Base-by-base conservation (phyloP, 202 grass and related monocot species). In the Dendrocalamus latiflorus region DNA sequence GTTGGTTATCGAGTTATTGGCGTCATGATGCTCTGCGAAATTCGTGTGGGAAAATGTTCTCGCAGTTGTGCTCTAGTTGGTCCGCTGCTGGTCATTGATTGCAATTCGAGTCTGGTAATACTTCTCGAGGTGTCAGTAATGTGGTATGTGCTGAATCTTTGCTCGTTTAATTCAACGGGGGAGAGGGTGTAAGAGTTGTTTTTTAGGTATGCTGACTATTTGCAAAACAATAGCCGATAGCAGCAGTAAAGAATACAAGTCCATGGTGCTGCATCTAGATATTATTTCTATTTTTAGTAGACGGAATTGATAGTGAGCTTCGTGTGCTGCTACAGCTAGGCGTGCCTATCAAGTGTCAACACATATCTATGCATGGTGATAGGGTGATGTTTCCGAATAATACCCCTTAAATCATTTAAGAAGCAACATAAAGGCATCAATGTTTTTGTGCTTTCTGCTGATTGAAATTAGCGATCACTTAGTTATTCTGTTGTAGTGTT, bases 241-340 rank as follows among this genome's bases (percentile, higher is more conserved):
- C 8, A 57, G 61, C 62, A 60, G 33, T 81, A 41, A 59, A 75
- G 15, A 48, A n/a, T 62, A 56, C 1, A 4, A 84, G 25, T 69
- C 54, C 62, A 39, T 33, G 1, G 13, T 25, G 44, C 21, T 36
- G 51, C 37, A 5, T 21, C 26, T 78, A 58, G 42, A 50, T 42
- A 17, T 37, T 12, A 2, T 15, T 48, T 8, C 77, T 89, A 77
- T 81, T 85, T 85, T 81, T 81, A 85, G 77, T 22, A 76, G 6
- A 76, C 24, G 21, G 65, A 16, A 63, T 63, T 65, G 20, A 47
- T 21, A 17, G 13, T 28, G 26, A 39, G 36, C 48, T 48, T 9
- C 41, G 33, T 7, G 6, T 8, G n/a, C 38, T 76, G 60, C 42
- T 80, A 26, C 45, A 16, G 4, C 41, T 22, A 82, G 65, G 22